These are phyloP conservation scores for Ascoidea asiatica DNA, from an alignment of 805 yeast genomes.

Conservation along the genomic window DNA sequence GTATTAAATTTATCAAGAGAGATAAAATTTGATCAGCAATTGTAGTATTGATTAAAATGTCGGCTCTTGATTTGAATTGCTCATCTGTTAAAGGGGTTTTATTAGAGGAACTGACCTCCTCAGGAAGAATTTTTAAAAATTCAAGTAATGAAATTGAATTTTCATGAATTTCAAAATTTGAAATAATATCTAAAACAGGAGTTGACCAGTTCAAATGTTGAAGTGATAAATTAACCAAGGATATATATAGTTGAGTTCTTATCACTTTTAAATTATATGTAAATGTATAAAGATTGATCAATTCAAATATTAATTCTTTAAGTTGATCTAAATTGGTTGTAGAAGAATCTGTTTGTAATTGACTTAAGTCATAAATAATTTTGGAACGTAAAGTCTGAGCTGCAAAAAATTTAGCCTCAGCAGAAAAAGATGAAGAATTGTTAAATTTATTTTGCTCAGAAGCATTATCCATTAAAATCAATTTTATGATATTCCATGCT, in stretches of 20 bases:
- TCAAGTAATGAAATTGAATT: constrained; percentile 40
- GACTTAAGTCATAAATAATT: constrained; percentile 72
- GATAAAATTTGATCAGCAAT: constrained; percentile 59
- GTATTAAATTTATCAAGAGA: constrained; percentile 41
- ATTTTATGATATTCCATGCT: constrained; percentile 68
- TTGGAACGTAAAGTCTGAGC: constrained; percentile 84
- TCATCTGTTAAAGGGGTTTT: constrained; percentile 71
- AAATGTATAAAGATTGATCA: constrained; percentile 37
- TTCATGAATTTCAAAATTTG: constrained; percentile 18
- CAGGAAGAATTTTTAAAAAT: constrained; percentile 80
- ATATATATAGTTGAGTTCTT: constrained; percentile 71
- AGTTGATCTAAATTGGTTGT: constrained; percentile 26
- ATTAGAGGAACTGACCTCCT: constrained; percentile 70
- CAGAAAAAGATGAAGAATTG: constrained; percentile 18
- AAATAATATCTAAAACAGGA: constrained; percentile 56
- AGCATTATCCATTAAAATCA: constrained; percentile 25
- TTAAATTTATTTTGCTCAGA: too few relatives aligned
- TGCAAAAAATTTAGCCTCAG: constrained; percentile 66
- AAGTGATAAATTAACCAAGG: constrained; percentile 70
- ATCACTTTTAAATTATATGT: constrained; percentile 34
- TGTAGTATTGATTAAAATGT: constrained; percentile 43
- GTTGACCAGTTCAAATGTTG: constrained; percentile 64
- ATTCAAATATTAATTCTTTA: constrained; percentile 50
- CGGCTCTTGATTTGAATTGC: constrained; percentile 55
- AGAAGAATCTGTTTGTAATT: constrained; percentile 45